phyloP scores from a whole-genome alignment of 2,329 filamentous ascomycete species.

The Paramyrothecium sp. region DNA sequence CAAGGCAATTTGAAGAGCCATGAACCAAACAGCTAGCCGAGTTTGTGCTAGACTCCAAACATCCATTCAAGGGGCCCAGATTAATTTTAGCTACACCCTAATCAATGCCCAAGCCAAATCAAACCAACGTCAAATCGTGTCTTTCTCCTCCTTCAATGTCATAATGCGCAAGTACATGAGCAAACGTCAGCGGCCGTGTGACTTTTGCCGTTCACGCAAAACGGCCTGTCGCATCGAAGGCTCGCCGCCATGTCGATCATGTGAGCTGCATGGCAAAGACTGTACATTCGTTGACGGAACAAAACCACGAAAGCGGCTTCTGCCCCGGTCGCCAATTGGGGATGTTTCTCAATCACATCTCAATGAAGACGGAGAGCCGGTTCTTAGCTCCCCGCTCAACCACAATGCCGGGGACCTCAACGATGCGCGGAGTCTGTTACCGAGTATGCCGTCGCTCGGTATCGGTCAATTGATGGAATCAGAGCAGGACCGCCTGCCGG shows the following conservation, averaged over 20 bases:
- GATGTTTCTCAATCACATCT: not conserved
- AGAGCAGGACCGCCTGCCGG: not conserved
- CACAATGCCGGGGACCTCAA: not conserved
- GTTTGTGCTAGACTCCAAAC: no score
- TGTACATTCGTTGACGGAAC: conserved; percentile 41
- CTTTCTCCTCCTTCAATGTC: no score
- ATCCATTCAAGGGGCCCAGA: no score
- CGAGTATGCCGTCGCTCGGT: not conserved
- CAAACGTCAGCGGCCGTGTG: conserved; percentile 35
- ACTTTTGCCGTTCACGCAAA: conserved; percentile 43
- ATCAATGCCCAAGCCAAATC: no score
- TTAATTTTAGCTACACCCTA: no score
- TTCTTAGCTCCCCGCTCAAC: no score
- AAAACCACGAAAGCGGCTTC: conserved; percentile 10
- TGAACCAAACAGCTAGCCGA: no score
- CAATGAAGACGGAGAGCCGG: no score
- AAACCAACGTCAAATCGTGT: no score
- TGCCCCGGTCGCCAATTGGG: not conserved
- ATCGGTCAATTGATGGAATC: not conserved
- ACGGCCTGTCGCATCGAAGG: conserved; percentile 41
- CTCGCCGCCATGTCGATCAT: conserved; percentile 39
- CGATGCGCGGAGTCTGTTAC: not conserved
- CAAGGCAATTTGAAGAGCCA: no score
- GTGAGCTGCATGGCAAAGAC: conserved; percentile 36
- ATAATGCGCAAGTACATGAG: conserved; percentile 19